Evolutionary conservation across 345 rosid genomes (phyloP).

Genomic region (Arabidopsis arenosa): DNA sequence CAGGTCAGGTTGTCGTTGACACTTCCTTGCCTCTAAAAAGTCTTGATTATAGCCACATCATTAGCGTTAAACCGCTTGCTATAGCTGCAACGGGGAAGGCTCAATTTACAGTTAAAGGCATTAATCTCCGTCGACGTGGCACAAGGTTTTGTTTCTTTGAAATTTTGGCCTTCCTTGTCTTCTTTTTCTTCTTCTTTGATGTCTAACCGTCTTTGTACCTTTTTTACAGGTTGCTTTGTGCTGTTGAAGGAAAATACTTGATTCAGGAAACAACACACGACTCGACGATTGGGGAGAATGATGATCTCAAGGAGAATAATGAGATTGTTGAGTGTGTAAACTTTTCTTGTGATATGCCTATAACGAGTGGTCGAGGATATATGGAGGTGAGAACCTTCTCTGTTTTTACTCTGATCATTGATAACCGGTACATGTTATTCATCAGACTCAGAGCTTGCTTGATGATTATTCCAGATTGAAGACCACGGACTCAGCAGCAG

Average conservation of each 20-base stretch:
- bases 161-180: background rate
- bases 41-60: constrained; percentile 59
- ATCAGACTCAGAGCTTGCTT: constrained; percentile 37
- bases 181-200: background rate
- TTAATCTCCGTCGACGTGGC: constrained; percentile 69
- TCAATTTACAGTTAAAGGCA: constrained; percentile 78
- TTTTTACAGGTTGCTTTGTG: constrained; percentile 79
- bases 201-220: constrained; percentile 20
- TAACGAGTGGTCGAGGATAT: constrained; percentile 79
- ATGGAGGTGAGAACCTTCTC: constrained; percentile 72
- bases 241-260: constrained; percentile 87
- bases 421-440: constrained; percentile 24
- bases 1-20: constrained; percentile 90
- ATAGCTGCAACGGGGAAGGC: constrained; percentile 62
- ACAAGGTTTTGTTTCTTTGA: constrained; percentile 57
- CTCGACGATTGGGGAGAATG: constrained; percentile 47
- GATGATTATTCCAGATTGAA: constrained; percentile 71
- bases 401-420: constrained; percentile 26
- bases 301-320: constrained; percentile 51
- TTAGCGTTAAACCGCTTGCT: constrained; percentile 81
- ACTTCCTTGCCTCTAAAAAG: constrained; percentile 68
- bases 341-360: constrained; percentile 75
- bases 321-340: constrained; percentile 62
- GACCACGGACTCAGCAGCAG: constrained; percentile 84
- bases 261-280: constrained; percentile 65